These are phyloP conservation scores for Corchorus capsularis DNA, from an alignment of 345 rosid genomes.

Conservation along the genomic window DNA sequence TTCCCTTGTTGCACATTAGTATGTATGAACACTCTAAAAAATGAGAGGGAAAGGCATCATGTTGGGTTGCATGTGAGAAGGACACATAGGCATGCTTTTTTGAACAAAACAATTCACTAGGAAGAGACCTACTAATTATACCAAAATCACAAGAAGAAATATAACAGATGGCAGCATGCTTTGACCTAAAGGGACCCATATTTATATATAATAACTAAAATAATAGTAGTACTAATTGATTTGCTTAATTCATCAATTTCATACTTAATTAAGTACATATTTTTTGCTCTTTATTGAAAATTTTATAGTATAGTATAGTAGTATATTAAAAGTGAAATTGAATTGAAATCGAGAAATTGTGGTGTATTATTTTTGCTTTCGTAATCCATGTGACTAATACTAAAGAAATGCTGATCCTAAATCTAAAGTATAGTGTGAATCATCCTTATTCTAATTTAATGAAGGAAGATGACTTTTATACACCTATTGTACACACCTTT, in stretches of 20 bases:
- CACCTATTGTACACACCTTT: no score
- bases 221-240: no score
- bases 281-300: not conserved
- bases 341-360: not conserved
- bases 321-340: not conserved
- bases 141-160: not conserved
- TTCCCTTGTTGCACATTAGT: conserved; percentile 19
- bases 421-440: not conserved
- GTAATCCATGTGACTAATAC: not conserved
- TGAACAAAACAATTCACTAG: conserved; percentile 40
- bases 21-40: conserved; percentile 20
- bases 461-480: no score
- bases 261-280: no score
- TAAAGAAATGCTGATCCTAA: not conserved
- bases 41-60: conserved; percentile 14
- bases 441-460: not conserved
- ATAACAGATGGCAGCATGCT: conserved; percentile 20
- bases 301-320: no score
- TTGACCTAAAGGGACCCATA: conserved; percentile 26
- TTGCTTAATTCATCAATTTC: no score
- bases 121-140: conserved; percentile 34
- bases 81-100: conserved; percentile 43
- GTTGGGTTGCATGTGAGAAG: conserved; percentile 65
- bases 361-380: not conserved
- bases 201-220: no score